Conservation (phyloP, 352 stramenopile genomes). For the Phytopythium mirpurense region DNA sequence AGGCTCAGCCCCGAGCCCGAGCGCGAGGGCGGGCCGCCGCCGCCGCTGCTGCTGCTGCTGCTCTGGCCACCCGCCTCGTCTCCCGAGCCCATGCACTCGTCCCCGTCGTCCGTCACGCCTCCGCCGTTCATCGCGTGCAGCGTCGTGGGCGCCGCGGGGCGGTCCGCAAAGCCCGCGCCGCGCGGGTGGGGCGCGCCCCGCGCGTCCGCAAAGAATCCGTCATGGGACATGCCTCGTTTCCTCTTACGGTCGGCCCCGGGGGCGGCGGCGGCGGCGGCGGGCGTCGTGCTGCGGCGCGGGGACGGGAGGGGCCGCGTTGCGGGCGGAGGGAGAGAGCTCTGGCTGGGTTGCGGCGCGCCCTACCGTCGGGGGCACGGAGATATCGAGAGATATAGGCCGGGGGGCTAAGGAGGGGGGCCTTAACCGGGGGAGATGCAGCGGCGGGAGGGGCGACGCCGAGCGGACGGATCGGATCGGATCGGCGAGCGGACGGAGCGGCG, state of each 20-base stretch:
- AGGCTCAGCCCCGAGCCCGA: constrained; percentile 31
- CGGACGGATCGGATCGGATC: not conserved
- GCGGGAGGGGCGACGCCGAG: not conserved
- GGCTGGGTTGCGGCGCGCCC: too few species aligned
- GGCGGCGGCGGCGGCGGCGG: constrained; percentile 9
- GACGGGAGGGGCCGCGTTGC: not conserved
- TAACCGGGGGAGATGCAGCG: too few species aligned
- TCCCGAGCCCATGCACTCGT: constrained; percentile 21
- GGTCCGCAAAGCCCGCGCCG: constrained; percentile 16
- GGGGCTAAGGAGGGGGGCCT: too few species aligned
- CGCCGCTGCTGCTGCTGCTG: too few species aligned
- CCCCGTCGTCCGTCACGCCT: constrained; percentile 22
- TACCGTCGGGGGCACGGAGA: too few species aligned
- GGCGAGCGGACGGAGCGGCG: not conserved
- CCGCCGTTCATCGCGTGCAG: constrained; percentile 17
- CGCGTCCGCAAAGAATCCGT: constrained; percentile 43
- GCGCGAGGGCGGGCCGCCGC: not conserved
- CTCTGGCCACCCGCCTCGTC: too few species aligned
- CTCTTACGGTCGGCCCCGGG: constrained; percentile 48
- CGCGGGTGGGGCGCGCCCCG: constrained; percentile 22
- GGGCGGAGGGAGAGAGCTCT: not conserved
- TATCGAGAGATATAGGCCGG: too few species aligned
- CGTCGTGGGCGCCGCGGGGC: constrained; percentile 13
- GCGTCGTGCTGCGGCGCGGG: constrained; percentile 3
- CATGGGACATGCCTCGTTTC: constrained; percentile 59